These are phyloP conservation scores for Ascochyta fabae DNA, from an alignment of 2,329 filamentous ascomycete genomes.

Conservation along the genomic window DNA sequence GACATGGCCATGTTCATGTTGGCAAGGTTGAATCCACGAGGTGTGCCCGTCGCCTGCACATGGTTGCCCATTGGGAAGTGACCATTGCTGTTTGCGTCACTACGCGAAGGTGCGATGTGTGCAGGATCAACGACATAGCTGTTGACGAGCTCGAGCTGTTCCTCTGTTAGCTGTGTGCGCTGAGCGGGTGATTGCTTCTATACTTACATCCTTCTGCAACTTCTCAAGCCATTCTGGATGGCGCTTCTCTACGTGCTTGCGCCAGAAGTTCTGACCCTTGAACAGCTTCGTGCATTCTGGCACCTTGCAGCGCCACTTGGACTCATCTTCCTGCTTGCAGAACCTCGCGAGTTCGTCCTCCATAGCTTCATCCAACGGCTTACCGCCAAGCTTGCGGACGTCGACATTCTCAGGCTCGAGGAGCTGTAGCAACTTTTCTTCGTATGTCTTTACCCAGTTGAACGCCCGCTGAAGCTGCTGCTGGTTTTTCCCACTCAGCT, in stretches of 20 bases:
- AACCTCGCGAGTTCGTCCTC: conserved; percentile 85
- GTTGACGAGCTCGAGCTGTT: conserved; percentile 86
- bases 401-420: conserved; percentile 89
- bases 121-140: conserved; percentile 92
- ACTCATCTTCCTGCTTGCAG: conserved; percentile 96
- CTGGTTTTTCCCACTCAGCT: conserved; percentile 76
- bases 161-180: conserved; percentile 10
- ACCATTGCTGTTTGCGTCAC: conserved; percentile 93
- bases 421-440: conserved; percentile 93
- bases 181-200: neutral
- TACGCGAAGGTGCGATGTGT: conserved; percentile 90
- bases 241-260: conserved; percentile 96
- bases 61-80: conserved; percentile 88
- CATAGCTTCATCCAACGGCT: conserved; percentile 81
- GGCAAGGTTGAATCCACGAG: conserved; percentile 86
- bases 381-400: conserved; percentile 88
- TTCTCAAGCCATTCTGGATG: conserved; percentile 85
- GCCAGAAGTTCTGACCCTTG: conserved; percentile 97
- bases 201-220: conserved; percentile 80
- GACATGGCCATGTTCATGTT: conserved; percentile 70
- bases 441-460: conserved; percentile 99
- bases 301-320: conserved; percentile 95
- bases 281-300: conserved; percentile 96
- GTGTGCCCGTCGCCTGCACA: conserved; percentile 75
- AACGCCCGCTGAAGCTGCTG: conserved; percentile 93